phyloP scores from a whole-genome alignment of 2,329 filamentous ascomycete genomes.

The Xylaria sp. region DNA sequence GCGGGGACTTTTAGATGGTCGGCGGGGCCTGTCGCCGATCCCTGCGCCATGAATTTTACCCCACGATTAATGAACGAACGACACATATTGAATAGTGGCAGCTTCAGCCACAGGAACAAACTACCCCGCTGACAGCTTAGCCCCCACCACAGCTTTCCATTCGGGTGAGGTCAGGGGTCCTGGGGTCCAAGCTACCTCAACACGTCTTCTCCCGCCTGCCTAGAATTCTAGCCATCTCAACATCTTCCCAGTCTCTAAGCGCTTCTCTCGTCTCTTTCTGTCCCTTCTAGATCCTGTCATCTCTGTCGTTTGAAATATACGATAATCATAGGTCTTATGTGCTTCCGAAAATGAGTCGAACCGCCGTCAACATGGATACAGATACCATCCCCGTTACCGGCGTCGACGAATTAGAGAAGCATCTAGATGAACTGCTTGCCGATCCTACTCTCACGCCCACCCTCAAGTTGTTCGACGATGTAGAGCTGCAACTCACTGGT shows the following conservation, averaged over 20 bases:
- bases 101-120: slow-evolving; percentile 1
- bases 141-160: slow-evolving; percentile 4
- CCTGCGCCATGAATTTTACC: not conserved
- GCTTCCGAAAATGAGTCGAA: slow-evolving; percentile 27
- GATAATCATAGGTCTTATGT: not conserved
- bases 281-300: not conserved
- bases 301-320: not conserved
- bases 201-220: not conserved
- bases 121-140: not conserved
- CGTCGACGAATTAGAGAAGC: slow-evolving; percentile 56
- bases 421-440: slow-evolving; percentile 54
- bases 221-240: not conserved
- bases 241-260: not conserved
- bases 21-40: slow-evolving; percentile 7
- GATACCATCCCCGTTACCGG: slow-evolving; percentile 52
- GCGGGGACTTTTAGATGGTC: slow-evolving; percentile 16
- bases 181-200: not conserved
- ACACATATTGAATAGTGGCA: too few relatives aligned
- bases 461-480: slow-evolving; percentile 58
- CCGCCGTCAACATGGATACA: slow-evolving; percentile 44
- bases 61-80: too few relatives aligned
- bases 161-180: not conserved
- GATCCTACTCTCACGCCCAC: slow-evolving; percentile 48
- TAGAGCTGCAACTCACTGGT: slow-evolving; percentile 62
- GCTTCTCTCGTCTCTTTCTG: not conserved